Evolutionary conservation across 768 basidiomycete species (phyloP).

Genomic region (Termitomyces sp.): DNA sequence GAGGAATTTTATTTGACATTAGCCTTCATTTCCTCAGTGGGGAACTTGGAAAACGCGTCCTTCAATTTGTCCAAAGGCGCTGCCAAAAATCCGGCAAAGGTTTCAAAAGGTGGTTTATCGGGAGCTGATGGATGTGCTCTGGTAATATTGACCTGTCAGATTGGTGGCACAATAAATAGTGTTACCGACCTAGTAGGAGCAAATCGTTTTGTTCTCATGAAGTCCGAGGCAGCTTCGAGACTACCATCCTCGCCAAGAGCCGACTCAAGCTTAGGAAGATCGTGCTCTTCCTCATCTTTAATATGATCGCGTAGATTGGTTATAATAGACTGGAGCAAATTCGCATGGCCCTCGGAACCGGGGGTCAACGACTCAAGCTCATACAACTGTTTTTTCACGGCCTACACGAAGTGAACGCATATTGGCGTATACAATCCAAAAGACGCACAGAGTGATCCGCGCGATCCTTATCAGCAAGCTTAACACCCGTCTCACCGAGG

Average conservation of each 20-base stretch:
- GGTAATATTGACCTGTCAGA: background rate
- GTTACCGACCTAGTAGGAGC: conserved; percentile 50
- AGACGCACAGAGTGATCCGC: conserved; percentile 45
- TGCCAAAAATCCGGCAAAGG: conserved; percentile 44
- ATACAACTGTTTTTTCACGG: conserved; percentile 15
- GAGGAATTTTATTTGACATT: background rate
- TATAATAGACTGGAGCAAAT: conserved; percentile 38
- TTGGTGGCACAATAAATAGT: rapidly evolving
- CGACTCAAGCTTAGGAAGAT: conserved; percentile 49
- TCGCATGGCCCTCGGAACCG: conserved; percentile 37
- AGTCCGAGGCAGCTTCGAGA: conserved; percentile 36
- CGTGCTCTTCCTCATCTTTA: conserved; percentile 50
- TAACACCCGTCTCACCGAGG: conserved; percentile 43
- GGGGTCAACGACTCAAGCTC: conserved; percentile 38
- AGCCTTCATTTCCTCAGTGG: conserved; percentile 46
- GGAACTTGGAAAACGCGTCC: conserved; percentile 51
- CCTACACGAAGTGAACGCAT: background rate
- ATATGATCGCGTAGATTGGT: conserved; percentile 45
- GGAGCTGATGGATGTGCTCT: conserved; percentile 49
- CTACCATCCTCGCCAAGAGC: conserved; percentile 39
- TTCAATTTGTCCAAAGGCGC: conserved; percentile 55
- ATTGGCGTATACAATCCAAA: background rate
- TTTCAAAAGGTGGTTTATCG: conserved; percentile 57
- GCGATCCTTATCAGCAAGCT: conserved; percentile 50
- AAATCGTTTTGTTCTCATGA: conserved; percentile 55